Evolutionary conservation across 2,329 filamentous ascomycete species (phyloP), one percentile per base, ranked within the genome.

Genomic region (Diaporthe aspalathi): DNA sequence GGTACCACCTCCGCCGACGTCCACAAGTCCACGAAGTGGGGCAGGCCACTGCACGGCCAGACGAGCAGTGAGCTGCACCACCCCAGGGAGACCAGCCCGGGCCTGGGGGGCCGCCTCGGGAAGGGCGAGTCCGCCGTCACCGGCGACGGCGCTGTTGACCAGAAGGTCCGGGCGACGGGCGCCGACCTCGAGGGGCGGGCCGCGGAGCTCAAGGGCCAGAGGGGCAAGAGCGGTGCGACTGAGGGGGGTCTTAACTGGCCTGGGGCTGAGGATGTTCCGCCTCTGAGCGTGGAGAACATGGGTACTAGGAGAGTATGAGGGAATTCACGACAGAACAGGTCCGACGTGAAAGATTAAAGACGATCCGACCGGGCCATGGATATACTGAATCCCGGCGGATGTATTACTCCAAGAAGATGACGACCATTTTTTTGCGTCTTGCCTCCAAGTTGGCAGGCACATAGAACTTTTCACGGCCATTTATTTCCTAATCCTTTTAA

Each of bases 1-100:
- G 86, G 85, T 17, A 80, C 84, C 3, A 87, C 85, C 0, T 85
- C 83, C 27, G 79, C 78, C 29, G 80, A 83, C 71, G 80, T 88
- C 0, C 77, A 87, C 78, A 76, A 76, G n/a, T n/a, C n/a, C 17
- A 83, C 83, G 1, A 75, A 84, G 0, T 75, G 81, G n/a, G 84
- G 85, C 2, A 82, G 83, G 72, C 85, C 85, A 0, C 70, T 81
- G 6, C 75, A 81, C 24, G 85, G 85, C 6, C 81, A 84, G 79
- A 83, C 81, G 7, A 78, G 78, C 54, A 75, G 78, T 20, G 84
- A 88, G 76, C 24, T 80, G 60, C 81, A 82, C 67, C 82, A 82
- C n/a, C 70, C 72, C 3, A 76, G 76, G 76, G 81, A 80, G 65
- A 80, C 82, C 67, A 72, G 80, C 2, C 71, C 76, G 3, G 84